Evolutionary conservation across 257 asterid genomes (phyloP), one percentile per base, ranked within the genome.

Genomic region (Knoxia roxburghii): DNA sequence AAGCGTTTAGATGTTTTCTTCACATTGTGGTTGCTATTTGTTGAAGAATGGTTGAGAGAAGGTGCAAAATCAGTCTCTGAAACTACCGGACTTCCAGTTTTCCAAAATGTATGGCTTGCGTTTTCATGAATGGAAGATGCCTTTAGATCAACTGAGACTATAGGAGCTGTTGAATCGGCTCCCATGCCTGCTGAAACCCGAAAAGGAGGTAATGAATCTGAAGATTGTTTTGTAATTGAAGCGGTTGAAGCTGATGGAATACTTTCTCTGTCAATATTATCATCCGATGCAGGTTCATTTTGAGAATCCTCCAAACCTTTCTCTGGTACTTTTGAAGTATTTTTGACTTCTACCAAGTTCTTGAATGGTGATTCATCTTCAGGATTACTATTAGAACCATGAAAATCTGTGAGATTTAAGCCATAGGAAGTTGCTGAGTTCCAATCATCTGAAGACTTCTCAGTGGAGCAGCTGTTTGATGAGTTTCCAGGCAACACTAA

Each of bases 341-440:
- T 68, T 72, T 60, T 72, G 29, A 45, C 51, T 53, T 76, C 83
- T 46, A 77, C 21, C 20, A 62, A 71, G 65, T 81, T 90, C 62
- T 73, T 75, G 35, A 81, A 78, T 7, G 80, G 71, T 55, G 75
- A 50, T 72, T 84, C 95, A 70, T 85, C 89, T 70, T 89, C 93
- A 1, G 90, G 89, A 67, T 87, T 91, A 62, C 72, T 61, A 43
- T 76, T 84, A 66, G 49, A 24, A 48, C 2, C 23, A 7, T 7
- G 0, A 6, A 73, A 68, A 6, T 40, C 72, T 23, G 78, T 65
- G 30, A 73, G 37, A 59, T 77, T 78, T 48, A 71, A 61, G 59
- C 75, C 71, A 48, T 82, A 71, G 35, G 61, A 62, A 49, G 60
- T 53, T 3, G 78, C 75, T 59, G 29, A 58, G 61, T 74, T 53